Evolutionary conservation across 805 yeast genomes (phyloP).

Genomic region (Ogataea trehalophila): DNA sequence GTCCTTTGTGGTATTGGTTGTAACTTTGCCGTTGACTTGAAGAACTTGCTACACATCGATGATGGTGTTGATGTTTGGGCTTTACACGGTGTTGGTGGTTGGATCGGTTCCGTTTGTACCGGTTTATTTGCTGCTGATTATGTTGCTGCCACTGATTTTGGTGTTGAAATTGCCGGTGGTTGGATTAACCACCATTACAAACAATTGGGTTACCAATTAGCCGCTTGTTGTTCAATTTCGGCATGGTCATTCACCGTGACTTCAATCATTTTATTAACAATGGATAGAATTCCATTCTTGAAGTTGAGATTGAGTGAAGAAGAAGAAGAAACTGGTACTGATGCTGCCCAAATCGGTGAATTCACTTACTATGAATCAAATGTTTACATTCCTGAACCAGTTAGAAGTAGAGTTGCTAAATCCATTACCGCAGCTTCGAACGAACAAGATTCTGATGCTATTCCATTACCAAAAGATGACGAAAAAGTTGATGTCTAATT

Average conservation of each 20-base stretch:
- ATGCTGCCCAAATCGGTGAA: constrained; percentile 87
- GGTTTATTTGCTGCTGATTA: constrained; percentile 93
- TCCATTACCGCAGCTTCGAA: constrained; percentile 20
- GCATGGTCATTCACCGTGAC: constrained; percentile 76
- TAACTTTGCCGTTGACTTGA: constrained; percentile 81
- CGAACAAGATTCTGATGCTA: constrained; percentile 23
- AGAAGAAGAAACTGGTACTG: constrained; percentile 85
- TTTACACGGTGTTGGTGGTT: constrained; percentile 91
- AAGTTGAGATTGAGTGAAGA: constrained; percentile 80
- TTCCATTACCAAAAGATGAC: constrained; percentile 28
- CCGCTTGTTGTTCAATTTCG: constrained; percentile 66
- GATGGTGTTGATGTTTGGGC: constrained; percentile 96
- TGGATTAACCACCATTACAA: constrained; percentile 80
- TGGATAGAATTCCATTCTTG: constrained; percentile 77
- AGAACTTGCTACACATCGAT: constrained; percentile 68
- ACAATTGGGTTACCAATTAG: constrained; percentile 86
- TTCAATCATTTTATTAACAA: constrained; percentile 54
- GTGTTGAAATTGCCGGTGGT: constrained; percentile 66
- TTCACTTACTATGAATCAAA: constrained; percentile 66
- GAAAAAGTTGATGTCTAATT: constrained; percentile 20
- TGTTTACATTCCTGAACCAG: constrained; percentile 71
- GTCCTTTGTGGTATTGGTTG: constrained; percentile 70
- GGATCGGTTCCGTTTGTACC: constrained; percentile 75
- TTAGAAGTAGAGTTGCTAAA: constrained; percentile 46
- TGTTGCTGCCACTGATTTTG: constrained; percentile 78